Evolutionary conservation across 140 eudicot species (phyloP), one percentile per base, ranked within the genome.

Genomic region (Anethum foeniculum): DNA sequence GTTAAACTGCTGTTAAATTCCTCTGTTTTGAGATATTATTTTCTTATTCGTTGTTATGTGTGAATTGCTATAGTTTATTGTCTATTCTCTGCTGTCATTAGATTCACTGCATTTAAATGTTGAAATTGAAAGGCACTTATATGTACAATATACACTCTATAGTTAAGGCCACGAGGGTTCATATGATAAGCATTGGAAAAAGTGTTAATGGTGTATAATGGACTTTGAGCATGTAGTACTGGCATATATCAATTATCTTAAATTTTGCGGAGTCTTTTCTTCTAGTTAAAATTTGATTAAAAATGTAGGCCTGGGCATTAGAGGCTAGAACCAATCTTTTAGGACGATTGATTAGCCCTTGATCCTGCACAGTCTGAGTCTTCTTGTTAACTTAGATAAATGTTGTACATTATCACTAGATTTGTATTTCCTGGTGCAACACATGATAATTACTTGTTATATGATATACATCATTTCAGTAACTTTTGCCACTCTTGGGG

Each of bases 401-500:
- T 71, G 47, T 71, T 16, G 16, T 71, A 27, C 74, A 38, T 38
- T 36, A 71, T 5, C 8, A 1, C 76, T 71, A 38, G 7, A 1
- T 34, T 71, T 19, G 6, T 71, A 1, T 19, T 71, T 38, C 77
- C 27, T 49, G 54, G 18, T 32, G 12, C 36, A 1, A 49, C 47
- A 27, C 76, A 15, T 74, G 5, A 43, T 58, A 47, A 19, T 46
- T 74, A 30, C 16, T 81, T 73, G 10, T 54, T 28, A n/a, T n/a
- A 60, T 25, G 21, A 38, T 6, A 19, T 46, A 72, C 56, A 73
- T 46, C n/a, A 2, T 78, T 84, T 84, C 91, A 95, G 99, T 95
- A 81, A 92, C 96, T 72, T 95, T 95, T 86, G 89, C 97, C 21
- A 90, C 91, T 58, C 99, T 95, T 81, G 99, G 97, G 28, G 91